Evolutionary conservation across 805 yeast genomes (phyloP).

Genomic region (Wickerhamiella australiensis): DNA sequence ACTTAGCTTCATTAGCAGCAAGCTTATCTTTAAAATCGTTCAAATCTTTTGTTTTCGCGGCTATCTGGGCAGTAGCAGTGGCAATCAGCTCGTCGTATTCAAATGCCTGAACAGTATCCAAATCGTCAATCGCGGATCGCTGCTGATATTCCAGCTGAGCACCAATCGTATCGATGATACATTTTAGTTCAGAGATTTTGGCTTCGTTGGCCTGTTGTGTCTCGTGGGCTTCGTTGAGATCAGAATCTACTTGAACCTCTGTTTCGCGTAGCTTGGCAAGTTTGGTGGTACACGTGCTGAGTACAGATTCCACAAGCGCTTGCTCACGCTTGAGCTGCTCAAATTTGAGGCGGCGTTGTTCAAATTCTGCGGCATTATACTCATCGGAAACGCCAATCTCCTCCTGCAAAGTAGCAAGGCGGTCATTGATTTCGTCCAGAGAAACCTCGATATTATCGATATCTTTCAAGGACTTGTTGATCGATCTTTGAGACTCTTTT

Average conservation of each 20-base stretch:
- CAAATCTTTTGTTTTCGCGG: neutral
- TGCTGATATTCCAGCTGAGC: neutral
- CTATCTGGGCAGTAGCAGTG: neutral
- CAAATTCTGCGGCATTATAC: conserved; percentile 54
- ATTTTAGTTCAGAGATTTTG: neutral
- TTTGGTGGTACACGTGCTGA: conserved; percentile 9
- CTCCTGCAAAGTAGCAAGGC: conserved; percentile 18
- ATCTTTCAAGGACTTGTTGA: conserved; percentile 59
- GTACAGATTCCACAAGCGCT: conserved; percentile 6
- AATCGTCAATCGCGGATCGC: neutral
- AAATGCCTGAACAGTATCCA: neutral
- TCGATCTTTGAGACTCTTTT: conserved; percentile 65
- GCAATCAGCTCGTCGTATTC: conserved; percentile 3
- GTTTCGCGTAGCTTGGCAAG: neutral
- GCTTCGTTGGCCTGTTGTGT: neutral
- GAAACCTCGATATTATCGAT: conserved; percentile 23
- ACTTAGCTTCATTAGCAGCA: neutral
- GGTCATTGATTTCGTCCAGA: neutral
- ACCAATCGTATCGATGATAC: neutral
- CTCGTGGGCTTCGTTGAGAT: conserved; percentile 8
- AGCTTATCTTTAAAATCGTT: conserved; percentile 6
- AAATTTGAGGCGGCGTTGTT: conserved; percentile 60
- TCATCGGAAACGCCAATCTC: conserved; percentile 36
- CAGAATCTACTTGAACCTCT: conserved; percentile 7
- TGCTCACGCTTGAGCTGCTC: conserved; percentile 62